Base-by-base conservation (phyloP, 1,284 basidiomycete genomes). In the Cutaneotrichosporon cutaneum region DNA sequence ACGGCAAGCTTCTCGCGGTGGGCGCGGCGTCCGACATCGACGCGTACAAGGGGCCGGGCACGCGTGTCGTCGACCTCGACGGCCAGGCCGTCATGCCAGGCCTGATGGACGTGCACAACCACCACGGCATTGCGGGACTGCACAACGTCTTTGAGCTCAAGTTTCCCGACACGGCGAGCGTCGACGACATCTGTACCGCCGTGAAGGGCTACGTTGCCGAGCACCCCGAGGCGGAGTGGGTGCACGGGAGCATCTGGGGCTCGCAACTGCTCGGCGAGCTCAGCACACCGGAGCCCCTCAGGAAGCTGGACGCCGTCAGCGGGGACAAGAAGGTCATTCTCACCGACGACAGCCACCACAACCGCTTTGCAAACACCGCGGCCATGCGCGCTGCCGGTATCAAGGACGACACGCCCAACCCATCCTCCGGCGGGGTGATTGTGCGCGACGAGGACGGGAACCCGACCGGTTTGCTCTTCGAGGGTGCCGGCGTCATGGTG, bases 101-200 rank as follows among this genome's bases (percentile, higher is more conserved):
- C 6, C 56, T 58, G 1, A 42, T 58, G 56, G 56, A 58, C 47
- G 56, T 58, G 48, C 56, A 58, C 48, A 58, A 58, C 56, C 56
- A 58, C 24, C 56, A 58, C 48, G 24, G 35, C 18, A 42, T 58
- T 5, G 56, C 42, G 7, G 42, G 42, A 1, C 21, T 44, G 27
- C 48, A 51, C 48, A 32, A 27, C 18, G 24, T 51, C 26, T 51
- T 32, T 18, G 48, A 51, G 47, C 56, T 58, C 16, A 32, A 51
- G 47, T 58, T 58, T 24, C 56, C 56, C 13, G 56, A 35, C 47
- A 50, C 35, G 14, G 48, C 56, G 4, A 30, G 33, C 5, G 56
- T 58, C 32, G 24, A 47, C n/a, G 56, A 58, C 24, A 50, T 58
- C 47, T 51, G 47, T 35, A n/a, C 16, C 16, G 56, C 56, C 1